Percentiles rank a stretch among this genome's conserved stretches.
Conservation (phyloP, 495 filamentous ascomycete genomes). For the Neurospora tetraspora region DNA sequence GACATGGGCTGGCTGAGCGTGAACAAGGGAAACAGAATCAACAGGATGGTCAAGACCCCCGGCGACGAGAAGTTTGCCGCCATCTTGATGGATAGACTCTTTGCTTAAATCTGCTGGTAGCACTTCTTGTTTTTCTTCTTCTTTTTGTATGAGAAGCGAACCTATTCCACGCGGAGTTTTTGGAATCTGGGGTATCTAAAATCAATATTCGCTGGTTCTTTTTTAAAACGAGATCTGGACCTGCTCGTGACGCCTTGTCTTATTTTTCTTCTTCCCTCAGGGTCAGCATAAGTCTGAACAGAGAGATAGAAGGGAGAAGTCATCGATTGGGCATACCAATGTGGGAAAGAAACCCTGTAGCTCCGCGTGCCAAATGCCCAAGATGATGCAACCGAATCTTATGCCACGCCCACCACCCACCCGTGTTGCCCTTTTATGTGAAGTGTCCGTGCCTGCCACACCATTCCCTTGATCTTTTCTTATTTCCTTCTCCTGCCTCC, state of each 20-base stretch:
- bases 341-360: neutral
- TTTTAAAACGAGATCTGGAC: neutral
- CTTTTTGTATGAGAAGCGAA: slow-evolving; percentile 11
- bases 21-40: slow-evolving; percentile 65
- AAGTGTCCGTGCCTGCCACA: neutral
- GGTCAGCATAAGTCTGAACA: slow-evolving; percentile 10
- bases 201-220: neutral
- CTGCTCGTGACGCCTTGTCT: neutral
- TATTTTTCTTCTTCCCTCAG: neutral
- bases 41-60: slow-evolving; percentile 52
- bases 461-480: neutral
- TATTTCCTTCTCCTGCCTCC: neutral
- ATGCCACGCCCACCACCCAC: neutral
- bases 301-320: neutral
- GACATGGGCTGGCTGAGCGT: slow-evolving; percentile 63
- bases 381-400: neutral
- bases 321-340: slow-evolving; percentile 11
- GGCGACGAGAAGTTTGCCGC: slow-evolving; percentile 42
- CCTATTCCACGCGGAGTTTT: slow-evolving; percentile 16
- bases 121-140: neutral
- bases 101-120: slow-evolving; percentile 21
- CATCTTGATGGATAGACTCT: slow-evolving; percentile 38
- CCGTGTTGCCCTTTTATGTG: neutral
- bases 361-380: neutral
- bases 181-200: neutral